Evolutionary conservation across 257 asterid species (phyloP).

Genomic region (Oldenlandia corymbosa): DNA sequence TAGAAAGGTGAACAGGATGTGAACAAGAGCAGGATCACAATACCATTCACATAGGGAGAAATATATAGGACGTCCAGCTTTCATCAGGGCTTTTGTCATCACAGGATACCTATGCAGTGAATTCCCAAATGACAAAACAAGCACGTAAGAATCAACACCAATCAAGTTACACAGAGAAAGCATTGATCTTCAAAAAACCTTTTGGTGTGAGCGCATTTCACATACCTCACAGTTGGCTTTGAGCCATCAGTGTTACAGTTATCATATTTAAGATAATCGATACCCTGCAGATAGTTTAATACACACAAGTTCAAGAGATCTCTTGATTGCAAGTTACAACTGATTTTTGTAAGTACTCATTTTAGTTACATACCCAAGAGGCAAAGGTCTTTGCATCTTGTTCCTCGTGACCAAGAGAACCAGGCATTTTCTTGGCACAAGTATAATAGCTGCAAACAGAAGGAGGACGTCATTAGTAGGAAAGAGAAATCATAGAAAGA

Average conservation of each 20-base stretch:
- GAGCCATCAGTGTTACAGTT: conserved; percentile 68
- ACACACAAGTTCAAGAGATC: background rate
- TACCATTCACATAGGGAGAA: conserved; percentile 91
- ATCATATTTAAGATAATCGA: conserved; percentile 90
- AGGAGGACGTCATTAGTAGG: background rate
- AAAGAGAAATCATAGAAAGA: background rate
- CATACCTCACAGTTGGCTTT: conserved; percentile 61
- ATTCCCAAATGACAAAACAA: too few species aligned
- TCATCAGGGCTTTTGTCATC: conserved; percentile 85
- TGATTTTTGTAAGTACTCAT: too few species aligned
- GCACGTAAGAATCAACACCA: too few species aligned
- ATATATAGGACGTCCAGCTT: conserved; percentile 62
- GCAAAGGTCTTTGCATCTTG: conserved; percentile 84
- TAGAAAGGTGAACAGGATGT: background rate
- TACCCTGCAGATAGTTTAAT: conserved; percentile 39
- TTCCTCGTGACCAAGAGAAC: conserved; percentile 88
- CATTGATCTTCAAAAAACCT: background rate
- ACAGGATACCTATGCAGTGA: conserved; percentile 51
- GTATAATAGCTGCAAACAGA: conserved; percentile 50
- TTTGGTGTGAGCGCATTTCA: too few species aligned
- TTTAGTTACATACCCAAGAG: conserved; percentile 45
- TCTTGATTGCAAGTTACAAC: background rate
- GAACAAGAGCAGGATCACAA: background rate
- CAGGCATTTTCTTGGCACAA: conserved; percentile 80
- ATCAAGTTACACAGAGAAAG: background rate